Base-by-base conservation (phyloP, 2,329 filamentous ascomycete species). In the Paradendryphiella salina region DNA sequence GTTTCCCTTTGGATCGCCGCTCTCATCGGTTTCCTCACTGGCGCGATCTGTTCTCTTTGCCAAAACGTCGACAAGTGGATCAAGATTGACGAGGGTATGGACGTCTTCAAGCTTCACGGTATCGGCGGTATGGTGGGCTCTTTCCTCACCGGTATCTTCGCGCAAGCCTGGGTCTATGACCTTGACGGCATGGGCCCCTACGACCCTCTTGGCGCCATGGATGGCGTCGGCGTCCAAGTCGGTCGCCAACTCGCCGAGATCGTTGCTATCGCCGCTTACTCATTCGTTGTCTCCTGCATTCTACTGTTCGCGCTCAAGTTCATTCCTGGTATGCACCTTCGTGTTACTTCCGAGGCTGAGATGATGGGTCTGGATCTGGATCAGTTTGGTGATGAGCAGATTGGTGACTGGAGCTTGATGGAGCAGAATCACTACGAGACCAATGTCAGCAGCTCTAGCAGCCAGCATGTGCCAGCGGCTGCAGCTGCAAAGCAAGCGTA, bases 31-130 rank as follows among this genome's bases (percentile, higher is more conserved):
- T 81, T 83, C 71, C 56, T 84, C 26, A 83, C 81, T 3, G 77
- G 75, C 7, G 73, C 79, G 6, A 72, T 80, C 18, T 83, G 81
- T 65, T 74, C 79, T 7, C 63, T 73, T 1, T 72, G 78, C 32
- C 76, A 81, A 51, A 70, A 82, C 52, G 59, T 83, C 52, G 81
- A 83, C 61, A 73, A 79, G 20, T 81, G 79, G 77, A 63, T 83
- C 23, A 70, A 69, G 50, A 80, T 83, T 51, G 82, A 84, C 57
- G 82, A 84, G 54, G 79, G 80, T 9, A 78, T 84, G 63, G 80
- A 84, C 54, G 80, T 84, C 34, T 84, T 84, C 74, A 83, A 82
- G 63, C 76, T 83, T 10, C 81, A 84, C 63, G 80, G 79, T 13
- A 75, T 82, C 18, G 82, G 82, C 33, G 82, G 82, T 17, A 82